Evolutionary conservation across 345 rosid genomes (phyloP), one percentile per base, ranked within the genome.

Genomic region (Eucalyptus shirleyi): DNA sequence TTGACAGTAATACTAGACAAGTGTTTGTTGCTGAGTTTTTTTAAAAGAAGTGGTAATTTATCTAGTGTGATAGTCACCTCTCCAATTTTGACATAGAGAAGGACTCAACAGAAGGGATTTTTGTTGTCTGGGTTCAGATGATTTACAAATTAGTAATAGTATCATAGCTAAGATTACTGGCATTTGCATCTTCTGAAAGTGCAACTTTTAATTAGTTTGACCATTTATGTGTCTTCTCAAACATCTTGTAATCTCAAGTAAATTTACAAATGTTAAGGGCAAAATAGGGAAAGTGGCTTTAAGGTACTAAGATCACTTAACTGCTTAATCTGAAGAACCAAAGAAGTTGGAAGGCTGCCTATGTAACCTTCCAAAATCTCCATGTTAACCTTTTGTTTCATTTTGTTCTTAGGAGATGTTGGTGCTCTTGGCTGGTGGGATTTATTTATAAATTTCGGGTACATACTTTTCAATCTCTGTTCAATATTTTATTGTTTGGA

Each of bases 351-450:
- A 40, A 77, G 65, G 87, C 60, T 37, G 44, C 87, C 87, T 50
- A 40, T 51, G 19, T 50, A 15, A 51, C 42, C 42, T 86, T 50
- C 28, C 47, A 19, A 50, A 49, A 86, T 37, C 24, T 49, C 42
- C 40, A 34, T 50, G 30, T 86, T 28, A 86, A 86, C 30, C 87
- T 86, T 50, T 19, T 51, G 24, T 86, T 44, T 86, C 24, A 86
- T 50, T 86, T 44, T 86, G 40, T 86, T 91, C 72, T 60, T 96
- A 98, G 99, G 99, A 86, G 96, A 94, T 91, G 95, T 96, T 11
- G 96, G 97, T 90, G 95, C 99, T 92, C 97, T 98, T 93, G 94
- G 98, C 92, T 96, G 99, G 99, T 97, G 99, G 99, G 98, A 96
- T 90, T 92, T 97, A 92, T 97, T 97, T 91, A 94, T 96, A 88